Base-by-base conservation (phyloP, 2,329 filamentous ascomycete genomes). In the Trichothecium sympodiale region DNA sequence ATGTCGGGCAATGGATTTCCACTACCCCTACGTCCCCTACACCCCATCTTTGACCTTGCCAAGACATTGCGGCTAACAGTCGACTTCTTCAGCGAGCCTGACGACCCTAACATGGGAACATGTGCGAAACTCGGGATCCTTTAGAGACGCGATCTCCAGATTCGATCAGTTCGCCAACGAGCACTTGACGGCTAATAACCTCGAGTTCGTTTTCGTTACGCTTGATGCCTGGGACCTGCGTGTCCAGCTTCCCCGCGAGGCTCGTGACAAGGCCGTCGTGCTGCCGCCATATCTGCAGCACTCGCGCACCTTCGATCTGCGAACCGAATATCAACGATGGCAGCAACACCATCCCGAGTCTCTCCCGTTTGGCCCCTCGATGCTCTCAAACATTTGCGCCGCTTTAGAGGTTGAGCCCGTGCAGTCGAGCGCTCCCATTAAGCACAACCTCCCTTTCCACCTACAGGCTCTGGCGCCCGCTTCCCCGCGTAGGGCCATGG, bases 21-120 rank as follows among this genome's bases (percentile, higher is more conserved):
- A 6, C 20, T 10, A 10, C 20, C 20, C 10, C 31, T 17, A 12
- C 12, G n/a, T 17, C 31, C 12, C 7, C 31, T 10, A 20, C 8
- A 13, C 32, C 23, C 4, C 16, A 16, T 35, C 3, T 9, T 35
- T 10, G 12, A 13, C 31, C n/a, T 32, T 16, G 31, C 20, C 20
- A 25, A 25, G 20, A 30, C 29, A 17, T 13, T 13, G 13, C 29
- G 29, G 16, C 16, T 30, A 17, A 33, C 10, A n/a, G n/a, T 29
- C 30, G 31, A 17, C 36, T 41, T 43, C 43, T 53, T 46, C 57
- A 95, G 88, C 91, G 56, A 95, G 88, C 67, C 71, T 98, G 59
- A 98, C 91, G 31, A 98, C 91, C 46, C 70, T 98, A 52, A 96
- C 91, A 37, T 98, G 91, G 91, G 91, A 98, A 62, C 89, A 98